Base-by-base conservation (phyloP, 345 rosid genomes). In the Cochlearia excelsa region DNA sequence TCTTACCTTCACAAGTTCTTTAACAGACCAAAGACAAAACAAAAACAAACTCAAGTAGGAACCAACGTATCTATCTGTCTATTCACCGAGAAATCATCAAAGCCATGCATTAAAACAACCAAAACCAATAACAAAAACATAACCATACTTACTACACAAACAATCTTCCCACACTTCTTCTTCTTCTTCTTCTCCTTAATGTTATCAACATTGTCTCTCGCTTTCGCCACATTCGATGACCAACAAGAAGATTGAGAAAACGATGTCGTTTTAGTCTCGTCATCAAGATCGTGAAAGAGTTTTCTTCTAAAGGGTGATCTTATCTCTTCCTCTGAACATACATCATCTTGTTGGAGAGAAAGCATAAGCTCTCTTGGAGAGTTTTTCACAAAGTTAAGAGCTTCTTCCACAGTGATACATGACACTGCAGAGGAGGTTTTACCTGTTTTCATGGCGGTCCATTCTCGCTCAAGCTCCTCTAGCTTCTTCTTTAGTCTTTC, bases 291-390 rank as follows among this genome's bases (percentile, higher is more conserved):
- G 30, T 56, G 54, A 31, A 70, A 63, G 6, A 70, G 74, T 37
- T 57, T 63, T 51, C 70, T 50, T 7, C 59, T 72, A 9, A 61
- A 2, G 30, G 68, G 57, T 34, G 73, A 53, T 30, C n/a, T 54
- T 11, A 40, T 39, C 59, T 56, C 54, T 44, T 30, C 37, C 54
- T 63, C 54, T 7, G 54, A 35, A 63, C 11, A 30, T 4, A 7
- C 11, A 26, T 49, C 38, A 0, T 69, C 46, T 4, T 66, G 59
- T 52, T 79, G 88, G 37, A 86, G 83, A 0, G 80, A 73, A 57
- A 73, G 59, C 86, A 74, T 80, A 35, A 78, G 81, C 39, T 23
- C 52, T 63, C 79, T 74, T 1, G 90, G 87, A 37, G 84, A 74
- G 62, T 64, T 68, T 37, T 76, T 67, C 6, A 76, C 71, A 26